Percentiles rank a stretch among this genome's conserved stretches.
Evolutionary conservation across 2,329 filamentous ascomycete genomes (phyloP).

Genomic region (Botrytis medusae): DNA sequence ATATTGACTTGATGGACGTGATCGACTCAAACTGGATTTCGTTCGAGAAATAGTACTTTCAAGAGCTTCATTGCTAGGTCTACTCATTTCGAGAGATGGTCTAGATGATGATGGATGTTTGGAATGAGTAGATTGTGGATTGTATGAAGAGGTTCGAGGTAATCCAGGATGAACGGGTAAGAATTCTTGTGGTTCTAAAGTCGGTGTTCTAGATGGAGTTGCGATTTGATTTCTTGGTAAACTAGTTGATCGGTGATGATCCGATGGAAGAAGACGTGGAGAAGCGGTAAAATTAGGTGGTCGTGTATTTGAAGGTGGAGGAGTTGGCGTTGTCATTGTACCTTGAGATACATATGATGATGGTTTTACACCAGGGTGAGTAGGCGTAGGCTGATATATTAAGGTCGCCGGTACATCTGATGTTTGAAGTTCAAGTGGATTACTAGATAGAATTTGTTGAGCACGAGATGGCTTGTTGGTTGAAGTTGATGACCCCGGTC

Average conservation of each 20-base stretch:
- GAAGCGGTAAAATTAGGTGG: constrained; percentile 29
- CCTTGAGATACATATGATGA: constrained; percentile 61
- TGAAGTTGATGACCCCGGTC: constrained; percentile 25
- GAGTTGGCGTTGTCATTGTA: constrained; percentile 72
- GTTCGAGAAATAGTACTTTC: constrained; percentile 58
- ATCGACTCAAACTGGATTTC: constrained; percentile 63
- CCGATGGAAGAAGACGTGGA: constrained; percentile 32
- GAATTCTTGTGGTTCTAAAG: constrained; percentile 32
- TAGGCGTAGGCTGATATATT: constrained; percentile 38
- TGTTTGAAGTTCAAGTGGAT: constrained; percentile 55
- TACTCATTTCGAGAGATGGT: constrained; percentile 69
- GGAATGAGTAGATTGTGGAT: constrained; percentile 40
- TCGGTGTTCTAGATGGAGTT: constrained; percentile 24
- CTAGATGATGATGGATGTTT: constrained; percentile 54
- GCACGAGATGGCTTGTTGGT: constrained; percentile 45
- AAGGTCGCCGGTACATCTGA: constrained; percentile 45
- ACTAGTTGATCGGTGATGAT: constrained; percentile 53
- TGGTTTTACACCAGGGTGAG: constrained; percentile 37
- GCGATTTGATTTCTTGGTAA: constrained; percentile 42
- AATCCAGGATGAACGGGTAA: constrained; percentile 28
- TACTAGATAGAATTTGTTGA: constrained; percentile 63
- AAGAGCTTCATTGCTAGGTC: constrained; percentile 63
- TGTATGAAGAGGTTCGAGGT: constrained; percentile 39
- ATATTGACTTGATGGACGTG: constrained; percentile 78
- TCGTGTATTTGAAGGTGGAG: constrained; percentile 38